These are phyloP conservation scores for Acacia melanoxylon DNA, from an alignment of 306 rosid species.

Conservation along the genomic window DNA sequence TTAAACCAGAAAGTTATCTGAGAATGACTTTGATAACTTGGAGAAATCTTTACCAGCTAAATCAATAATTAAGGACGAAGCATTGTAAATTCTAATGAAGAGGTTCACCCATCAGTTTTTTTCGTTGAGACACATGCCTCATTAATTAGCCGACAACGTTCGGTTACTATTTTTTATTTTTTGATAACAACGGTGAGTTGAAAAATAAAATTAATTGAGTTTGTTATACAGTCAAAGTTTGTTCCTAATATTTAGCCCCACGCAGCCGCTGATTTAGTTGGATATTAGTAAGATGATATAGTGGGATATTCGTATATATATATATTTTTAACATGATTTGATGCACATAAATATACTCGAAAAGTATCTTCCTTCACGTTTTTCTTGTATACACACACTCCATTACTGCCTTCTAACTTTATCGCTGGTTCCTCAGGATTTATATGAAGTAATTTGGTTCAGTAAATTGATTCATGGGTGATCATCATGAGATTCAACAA, in stretches of 20 bases:
- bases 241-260: background rate
- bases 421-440: conserved; percentile 10
- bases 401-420: background rate
- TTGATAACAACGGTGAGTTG: no score
- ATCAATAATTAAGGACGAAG: background rate
- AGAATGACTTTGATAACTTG: background rate
- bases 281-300: no score
- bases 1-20: background rate
- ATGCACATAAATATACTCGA: no score
- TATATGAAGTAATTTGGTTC: conserved; percentile 13
- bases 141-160: no score
- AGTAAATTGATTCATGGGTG: conserved; percentile 47
- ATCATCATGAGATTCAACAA: conserved; percentile 44
- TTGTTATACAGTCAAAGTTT: background rate
- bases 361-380: background rate
- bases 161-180: no score
- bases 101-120: background rate
- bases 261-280: no score
- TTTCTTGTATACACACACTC: background rate
- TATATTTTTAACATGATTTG: no score
- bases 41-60: background rate
- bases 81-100: background rate
- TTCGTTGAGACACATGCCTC: no score
- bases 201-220: no score
- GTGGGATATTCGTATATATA: no score